Evolutionary conservation across 1,284 basidiomycete genomes (phyloP).

Genomic region (Wallemia mellicola): DNA sequence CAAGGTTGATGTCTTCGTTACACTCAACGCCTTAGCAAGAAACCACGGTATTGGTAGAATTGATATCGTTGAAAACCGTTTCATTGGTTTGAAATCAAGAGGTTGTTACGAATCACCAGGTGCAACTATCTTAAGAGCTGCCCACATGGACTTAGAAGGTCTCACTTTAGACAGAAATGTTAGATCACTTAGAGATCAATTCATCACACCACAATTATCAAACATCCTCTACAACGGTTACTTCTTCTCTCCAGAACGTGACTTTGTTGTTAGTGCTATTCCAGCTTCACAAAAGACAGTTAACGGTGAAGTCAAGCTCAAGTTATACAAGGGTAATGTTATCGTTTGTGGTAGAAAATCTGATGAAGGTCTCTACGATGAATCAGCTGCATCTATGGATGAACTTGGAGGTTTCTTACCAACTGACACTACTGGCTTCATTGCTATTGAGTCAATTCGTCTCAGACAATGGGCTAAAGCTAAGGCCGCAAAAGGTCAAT

Average conservation of each 20-base stretch:
- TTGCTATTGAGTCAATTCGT: conserved; percentile 75
- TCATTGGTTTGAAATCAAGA: conserved; percentile 94
- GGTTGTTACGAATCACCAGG: conserved; percentile 96
- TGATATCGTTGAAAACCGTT: conserved; percentile 97
- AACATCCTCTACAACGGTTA: conserved; percentile 79
- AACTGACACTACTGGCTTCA: conserved; percentile 71
- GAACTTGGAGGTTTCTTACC: conserved; percentile 92
- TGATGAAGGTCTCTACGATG: conserved; percentile 81
- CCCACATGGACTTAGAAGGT: conserved; percentile 90
- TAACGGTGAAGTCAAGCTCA: conserved; percentile 68
- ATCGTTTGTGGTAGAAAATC: conserved; percentile 74
- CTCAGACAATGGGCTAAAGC: conserved; percentile 52
- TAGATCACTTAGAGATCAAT: conserved; percentile 73
- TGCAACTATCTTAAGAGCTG: conserved; percentile 77
- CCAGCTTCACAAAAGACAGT: conserved; percentile 84
- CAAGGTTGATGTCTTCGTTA: conserved; percentile 79
- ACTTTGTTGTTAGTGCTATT: conserved; percentile 68
- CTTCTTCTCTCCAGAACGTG: conserved; percentile 92
- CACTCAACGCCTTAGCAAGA: conserved; percentile 67
- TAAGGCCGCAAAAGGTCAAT: not conserved
- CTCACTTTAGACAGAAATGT: conserved; percentile 93
- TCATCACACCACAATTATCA: conserved; percentile 66
- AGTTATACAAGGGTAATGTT: conserved; percentile 89
- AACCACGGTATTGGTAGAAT: conserved; percentile 87
- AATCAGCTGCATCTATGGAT: conserved; percentile 94